phyloP scores from a whole-genome alignment of 306 rosid genomes.

The Gastrolobium villosum region DNA sequence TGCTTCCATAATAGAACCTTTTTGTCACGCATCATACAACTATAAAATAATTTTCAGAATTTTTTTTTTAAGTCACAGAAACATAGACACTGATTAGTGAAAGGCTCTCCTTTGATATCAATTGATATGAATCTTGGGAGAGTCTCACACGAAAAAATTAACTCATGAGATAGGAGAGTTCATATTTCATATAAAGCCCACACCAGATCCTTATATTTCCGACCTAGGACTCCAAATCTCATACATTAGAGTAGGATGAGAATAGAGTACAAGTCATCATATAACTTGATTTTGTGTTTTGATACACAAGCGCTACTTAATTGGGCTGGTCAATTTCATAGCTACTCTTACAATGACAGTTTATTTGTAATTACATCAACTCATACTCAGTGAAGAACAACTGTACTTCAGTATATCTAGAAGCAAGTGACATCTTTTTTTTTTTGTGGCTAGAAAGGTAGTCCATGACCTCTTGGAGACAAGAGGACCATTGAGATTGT shows the following conservation, averaged over 20 bases:
- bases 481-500: slow-evolving; percentile 42
- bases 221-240: too few species aligned
- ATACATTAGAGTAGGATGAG: too few species aligned
- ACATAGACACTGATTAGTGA: too few species aligned
- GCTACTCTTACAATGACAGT: neutral
- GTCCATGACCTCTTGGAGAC: slow-evolving; percentile 39
- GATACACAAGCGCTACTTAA: neutral
- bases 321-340: neutral
- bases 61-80: neutral
- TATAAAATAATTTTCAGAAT: neutral
- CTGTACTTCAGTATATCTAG: slow-evolving; percentile 17
- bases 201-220: too few species aligned
- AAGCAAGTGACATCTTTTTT: slow-evolving; percentile 18
- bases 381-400: slow-evolving; percentile 22
- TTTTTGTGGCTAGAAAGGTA: slow-evolving; percentile 37
- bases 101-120: too few species aligned
- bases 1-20: neutral
- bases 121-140: too few species aligned
- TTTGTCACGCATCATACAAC: neutral
- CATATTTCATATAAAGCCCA: too few species aligned
- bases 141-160: too few species aligned
- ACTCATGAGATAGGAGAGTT: too few species aligned
- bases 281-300: neutral
- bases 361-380: slow-evolving; percentile 11
- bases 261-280: too few species aligned